Evolutionary conservation across 2,329 filamentous ascomycete genomes (phyloP), one percentile per base, ranked within the genome.

Genomic region (Magnaporthiopsis poae): DNA sequence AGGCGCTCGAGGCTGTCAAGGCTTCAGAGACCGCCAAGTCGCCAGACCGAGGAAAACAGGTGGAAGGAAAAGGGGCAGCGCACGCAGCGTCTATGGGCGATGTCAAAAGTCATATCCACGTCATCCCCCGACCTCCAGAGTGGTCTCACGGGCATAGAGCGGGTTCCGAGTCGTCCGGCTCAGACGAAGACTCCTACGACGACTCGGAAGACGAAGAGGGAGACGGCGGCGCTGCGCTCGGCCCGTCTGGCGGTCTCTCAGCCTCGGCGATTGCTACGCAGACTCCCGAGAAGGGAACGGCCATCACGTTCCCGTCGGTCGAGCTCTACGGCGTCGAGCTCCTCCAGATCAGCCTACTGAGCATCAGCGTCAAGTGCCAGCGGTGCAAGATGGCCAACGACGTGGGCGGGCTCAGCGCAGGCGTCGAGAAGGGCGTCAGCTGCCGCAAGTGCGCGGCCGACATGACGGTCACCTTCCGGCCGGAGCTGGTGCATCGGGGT

Each of bases 241-340:
- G 33, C 11, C 21, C 11, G 8, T 27, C 73, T 2, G 70, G 74
- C 31, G 69, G 81, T 9, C 72, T 70, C 59, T 56, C 70, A 4
- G 68, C 71, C 2, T 69, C 75, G 12, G 5, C 5, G 31, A 33
- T 18, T 13, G 46, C 52, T 5, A 69, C 75, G 8, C 77, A 78
- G 33, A 79, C 79, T 0, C 75, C 80, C 1, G 90, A 92, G 72
- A 81, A 83, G 65, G 91, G 91, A 31, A 89, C 91, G n/a, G 86
- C 90, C 66, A 81, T 96, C 9, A 91, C 88, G 0, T 92, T 95
- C 71, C 91, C 92, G 0, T 87, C 84, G 33, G 79, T 95, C 67
- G 90, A 94, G 72, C 83, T 96, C 1, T 84, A 91, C 73, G 86
- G 88, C 56, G 88, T 95, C 68, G 91, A 95, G 72, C 77, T 95